Conservation (phyloP, 176 grass and related monocot species). For the Oryza glaberrima region DNA sequence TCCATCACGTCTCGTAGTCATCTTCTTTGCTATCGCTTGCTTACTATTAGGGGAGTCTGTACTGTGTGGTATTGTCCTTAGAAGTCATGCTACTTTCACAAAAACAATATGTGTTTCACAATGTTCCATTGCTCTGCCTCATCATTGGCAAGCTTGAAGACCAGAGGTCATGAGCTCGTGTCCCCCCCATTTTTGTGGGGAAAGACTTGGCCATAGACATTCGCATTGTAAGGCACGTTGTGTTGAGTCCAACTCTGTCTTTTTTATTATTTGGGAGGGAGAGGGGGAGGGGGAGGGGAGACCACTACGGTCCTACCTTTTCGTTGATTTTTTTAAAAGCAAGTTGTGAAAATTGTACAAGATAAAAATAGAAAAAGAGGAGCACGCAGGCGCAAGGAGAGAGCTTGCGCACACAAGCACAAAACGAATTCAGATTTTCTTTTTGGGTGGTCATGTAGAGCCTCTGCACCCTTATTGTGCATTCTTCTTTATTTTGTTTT, state of each 20-base stretch:
- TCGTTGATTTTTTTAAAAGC: background rate
- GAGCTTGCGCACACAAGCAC: background rate
- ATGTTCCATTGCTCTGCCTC: background rate
- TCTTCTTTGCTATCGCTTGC: background rate
- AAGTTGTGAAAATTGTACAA: background rate
- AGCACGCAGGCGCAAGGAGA: background rate
- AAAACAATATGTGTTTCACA: background rate
- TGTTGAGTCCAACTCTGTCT: background rate
- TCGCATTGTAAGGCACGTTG: background rate
- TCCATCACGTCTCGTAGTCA: conserved; percentile 4
- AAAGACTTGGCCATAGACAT: background rate
- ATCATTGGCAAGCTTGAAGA: background rate
- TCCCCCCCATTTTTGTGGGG: background rate
- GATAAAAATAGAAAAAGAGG: background rate
- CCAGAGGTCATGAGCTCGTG: background rate
- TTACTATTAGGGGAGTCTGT: background rate
- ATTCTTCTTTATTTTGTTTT: background rate
- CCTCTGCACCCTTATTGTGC: background rate
- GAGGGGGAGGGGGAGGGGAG: background rate
- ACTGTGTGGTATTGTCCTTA: background rate
- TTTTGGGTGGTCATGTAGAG: background rate
- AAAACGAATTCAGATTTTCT: background rate
- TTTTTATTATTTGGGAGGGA: background rate
- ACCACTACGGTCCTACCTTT: background rate
- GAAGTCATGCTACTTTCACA: background rate